Evolutionary conservation across 371 early-diverging fungal species (phyloP).

Genomic region (Gilbertella persicaria): DNA sequence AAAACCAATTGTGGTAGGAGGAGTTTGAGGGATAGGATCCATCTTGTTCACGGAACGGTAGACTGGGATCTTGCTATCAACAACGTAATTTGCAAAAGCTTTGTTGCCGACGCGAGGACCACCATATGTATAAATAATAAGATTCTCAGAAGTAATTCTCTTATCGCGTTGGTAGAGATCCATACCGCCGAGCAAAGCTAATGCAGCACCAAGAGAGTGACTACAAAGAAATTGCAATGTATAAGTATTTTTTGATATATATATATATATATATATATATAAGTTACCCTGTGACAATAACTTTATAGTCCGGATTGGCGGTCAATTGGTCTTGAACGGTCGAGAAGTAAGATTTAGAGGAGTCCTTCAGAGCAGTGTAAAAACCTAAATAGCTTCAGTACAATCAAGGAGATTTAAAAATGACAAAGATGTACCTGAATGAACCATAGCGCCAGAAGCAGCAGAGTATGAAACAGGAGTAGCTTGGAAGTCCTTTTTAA

Average conservation of each 20-base stretch:
- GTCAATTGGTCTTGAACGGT: constrained; percentile 14
- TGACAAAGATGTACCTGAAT: constrained; percentile 3
- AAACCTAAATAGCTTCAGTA: constrained; percentile 9
- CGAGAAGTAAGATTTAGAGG: constrained; percentile 3
- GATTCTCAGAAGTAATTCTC: constrained; percentile 13
- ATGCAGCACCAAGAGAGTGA: constrained; percentile 30
- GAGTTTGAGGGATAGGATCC: constrained; percentile 23
- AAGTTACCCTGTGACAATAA: constrained; percentile 16
- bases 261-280: too few relatives aligned
- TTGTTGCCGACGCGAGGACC: constrained; percentile 29
- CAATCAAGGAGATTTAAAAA: neutral
- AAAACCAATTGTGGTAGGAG: constrained; percentile 17
- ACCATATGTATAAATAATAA: constrained; percentile 23
- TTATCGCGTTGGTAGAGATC: constrained; percentile 26
- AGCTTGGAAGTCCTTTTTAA: constrained; percentile 13
- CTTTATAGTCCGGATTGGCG: constrained; percentile 15
- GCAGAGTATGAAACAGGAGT: constrained; percentile 11
- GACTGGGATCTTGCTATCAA: constrained; percentile 16
- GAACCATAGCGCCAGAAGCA: constrained; percentile 26
- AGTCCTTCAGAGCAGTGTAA: constrained; percentile 12
- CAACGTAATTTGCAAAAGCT: constrained; percentile 26
- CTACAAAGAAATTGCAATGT: neutral
- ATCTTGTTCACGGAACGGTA: constrained; percentile 17
- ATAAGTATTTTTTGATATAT: too few relatives aligned
- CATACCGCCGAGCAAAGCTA: constrained; percentile 26